Percentiles rank a stretch among this genome's conserved stretches.
phyloP scores from a whole-genome alignment of 768 basidiomycete species.

The Asterophora parasitica region DNA sequence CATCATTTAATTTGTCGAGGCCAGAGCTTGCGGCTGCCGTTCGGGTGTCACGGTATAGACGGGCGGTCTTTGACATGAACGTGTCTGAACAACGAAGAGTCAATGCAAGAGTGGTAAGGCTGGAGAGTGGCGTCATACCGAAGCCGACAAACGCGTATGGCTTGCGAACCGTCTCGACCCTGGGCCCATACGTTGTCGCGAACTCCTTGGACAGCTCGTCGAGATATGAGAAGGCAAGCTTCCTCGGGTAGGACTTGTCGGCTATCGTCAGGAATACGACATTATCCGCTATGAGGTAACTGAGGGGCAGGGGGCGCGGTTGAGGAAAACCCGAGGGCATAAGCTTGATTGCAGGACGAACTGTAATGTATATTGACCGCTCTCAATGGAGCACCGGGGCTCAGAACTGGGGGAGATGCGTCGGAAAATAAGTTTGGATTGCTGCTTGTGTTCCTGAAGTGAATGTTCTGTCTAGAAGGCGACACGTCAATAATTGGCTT shows the following conservation, averaged over 20 bases:
- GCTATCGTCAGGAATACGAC: slow-evolving; percentile 94
- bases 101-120: not conserved
- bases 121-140: slow-evolving; percentile 49
- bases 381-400: slow-evolving; percentile 95
- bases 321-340: slow-evolving; percentile 8
- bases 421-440: slow-evolving; percentile 94
- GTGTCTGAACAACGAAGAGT: slow-evolving; percentile 57
- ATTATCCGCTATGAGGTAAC: slow-evolving; percentile 92
- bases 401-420: slow-evolving; percentile 93
- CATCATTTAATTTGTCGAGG: slow-evolving; percentile 88
- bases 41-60: slow-evolving; percentile 91
- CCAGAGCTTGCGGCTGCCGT: slow-evolving; percentile 70
- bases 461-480: slow-evolving; percentile 78
- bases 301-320: slow-evolving; percentile 25
- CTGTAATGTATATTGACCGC: slow-evolving; percentile 94
- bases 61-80: slow-evolving; percentile 97
- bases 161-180: slow-evolving; percentile 87
- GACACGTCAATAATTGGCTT: slow-evolving; percentile 12
- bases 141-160: slow-evolving; percentile 99
- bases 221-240: slow-evolving; percentile 95
- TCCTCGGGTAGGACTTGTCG: slow-evolving; percentile 95
- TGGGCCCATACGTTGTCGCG: slow-evolving; percentile 83
- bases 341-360: slow-evolving; percentile 37
- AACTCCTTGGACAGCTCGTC: slow-evolving; percentile 98
- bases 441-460: slow-evolving; percentile 96